Conservation (phyloP, 345 rosid species). For the Brassica carinata region DNA sequence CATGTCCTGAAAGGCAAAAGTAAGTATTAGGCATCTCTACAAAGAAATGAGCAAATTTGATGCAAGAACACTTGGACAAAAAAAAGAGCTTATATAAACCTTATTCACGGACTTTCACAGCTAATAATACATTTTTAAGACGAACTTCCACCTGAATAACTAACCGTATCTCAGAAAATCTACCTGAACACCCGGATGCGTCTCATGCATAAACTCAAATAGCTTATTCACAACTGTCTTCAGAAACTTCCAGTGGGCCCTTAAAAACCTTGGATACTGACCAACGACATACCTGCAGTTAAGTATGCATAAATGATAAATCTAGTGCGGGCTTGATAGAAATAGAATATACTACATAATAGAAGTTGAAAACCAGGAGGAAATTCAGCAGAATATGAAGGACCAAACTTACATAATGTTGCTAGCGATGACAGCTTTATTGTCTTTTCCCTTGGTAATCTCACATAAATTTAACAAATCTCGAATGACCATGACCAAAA, state of each 20-base stretch:
- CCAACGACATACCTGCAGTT: constrained; percentile 95
- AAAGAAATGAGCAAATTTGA: neutral
- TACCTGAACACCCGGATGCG: constrained; percentile 99
- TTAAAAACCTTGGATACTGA: constrained; percentile 96
- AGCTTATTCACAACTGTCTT: constrained; percentile 98
- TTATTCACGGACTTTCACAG: neutral
- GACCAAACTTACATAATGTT: constrained; percentile 84
- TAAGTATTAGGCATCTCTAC: constrained; percentile 6
- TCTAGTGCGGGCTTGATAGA: neutral
- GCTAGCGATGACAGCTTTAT: constrained; percentile 98
- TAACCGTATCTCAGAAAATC: neutral
- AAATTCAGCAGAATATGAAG: constrained; percentile 7
- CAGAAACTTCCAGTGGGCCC: constrained; percentile 99
- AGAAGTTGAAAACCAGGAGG: neutral
- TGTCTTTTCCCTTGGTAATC: constrained; percentile 96
- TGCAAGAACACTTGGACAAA: constrained; percentile 1
- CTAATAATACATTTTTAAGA: neutral
- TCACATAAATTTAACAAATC: constrained; percentile 96
- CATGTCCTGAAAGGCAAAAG: constrained; percentile 73
- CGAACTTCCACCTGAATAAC: constrained; percentile 8
- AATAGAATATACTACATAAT: neutral
- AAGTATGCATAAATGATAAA: constrained; percentile 7
- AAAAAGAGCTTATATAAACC: neutral
- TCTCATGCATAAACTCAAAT: constrained; percentile 99
- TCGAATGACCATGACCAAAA: constrained; percentile 97